phyloP scores from a whole-genome alignment of 208 protist species.

The Leptomonas seymouri region DNA sequence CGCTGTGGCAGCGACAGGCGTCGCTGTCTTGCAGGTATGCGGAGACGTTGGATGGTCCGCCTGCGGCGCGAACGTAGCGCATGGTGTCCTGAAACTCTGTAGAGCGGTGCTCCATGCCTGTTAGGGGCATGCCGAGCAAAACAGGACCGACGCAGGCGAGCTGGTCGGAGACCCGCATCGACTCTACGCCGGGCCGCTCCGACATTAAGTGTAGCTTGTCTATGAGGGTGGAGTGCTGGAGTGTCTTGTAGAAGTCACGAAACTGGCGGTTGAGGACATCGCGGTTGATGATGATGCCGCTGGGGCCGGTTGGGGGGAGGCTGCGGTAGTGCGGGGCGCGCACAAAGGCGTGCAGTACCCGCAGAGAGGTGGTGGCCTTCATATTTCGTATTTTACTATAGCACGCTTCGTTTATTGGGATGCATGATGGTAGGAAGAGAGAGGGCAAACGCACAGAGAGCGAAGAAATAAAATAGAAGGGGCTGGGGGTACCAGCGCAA shows the following conservation, averaged over 20 bases:
- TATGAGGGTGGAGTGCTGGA: constrained; percentile 86
- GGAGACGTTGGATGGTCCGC: constrained; percentile 75
- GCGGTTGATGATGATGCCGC: constrained; percentile 88
- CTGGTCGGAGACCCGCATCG: constrained; percentile 81
- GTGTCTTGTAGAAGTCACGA: constrained; percentile 87
- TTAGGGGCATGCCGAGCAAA: constrained; percentile 83
- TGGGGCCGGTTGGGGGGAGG: constrained; percentile 78
- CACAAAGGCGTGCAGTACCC: constrained; percentile 87
- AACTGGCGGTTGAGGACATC: constrained; percentile 91
- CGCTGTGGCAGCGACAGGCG: constrained; percentile 82
- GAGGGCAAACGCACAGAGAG: constrained; percentile 3
- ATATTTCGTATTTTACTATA: constrained; percentile 5
- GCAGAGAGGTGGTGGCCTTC: constrained; percentile 15
- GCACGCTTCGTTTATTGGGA: background rate
- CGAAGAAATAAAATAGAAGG: background rate
- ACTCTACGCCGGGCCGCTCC: constrained; percentile 72
- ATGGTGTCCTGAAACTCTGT: constrained; percentile 90
- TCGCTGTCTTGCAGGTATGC: constrained; percentile 86
- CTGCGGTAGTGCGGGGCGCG: constrained; percentile 82
- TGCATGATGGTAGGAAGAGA: background rate
- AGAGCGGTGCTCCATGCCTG: constrained; percentile 83
- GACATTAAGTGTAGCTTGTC: constrained; percentile 93
- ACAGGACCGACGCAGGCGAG: constrained; percentile 80
- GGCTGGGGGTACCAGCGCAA: too few relatives aligned
- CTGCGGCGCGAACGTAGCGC: constrained; percentile 83